Evolutionary conservation across 164 flowering plant species (phyloP).

Genomic region (Chimonanthus salicifolius): DNA sequence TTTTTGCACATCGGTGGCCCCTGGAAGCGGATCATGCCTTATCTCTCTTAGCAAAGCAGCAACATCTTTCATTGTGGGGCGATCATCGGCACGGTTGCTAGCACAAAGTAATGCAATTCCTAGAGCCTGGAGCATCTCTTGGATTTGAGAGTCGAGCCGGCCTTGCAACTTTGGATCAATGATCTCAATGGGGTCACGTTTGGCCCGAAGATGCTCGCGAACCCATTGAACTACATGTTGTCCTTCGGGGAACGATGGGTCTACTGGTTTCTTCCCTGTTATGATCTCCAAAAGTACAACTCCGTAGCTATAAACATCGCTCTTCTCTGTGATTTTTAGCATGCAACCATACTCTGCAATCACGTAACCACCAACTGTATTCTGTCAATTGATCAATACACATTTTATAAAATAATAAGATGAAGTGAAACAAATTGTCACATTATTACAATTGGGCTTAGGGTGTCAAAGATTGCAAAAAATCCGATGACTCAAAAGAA

Average conservation of each 20-base stretch:
- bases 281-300: slow-evolving; percentile 84
- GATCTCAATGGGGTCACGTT: slow-evolving; percentile 48
- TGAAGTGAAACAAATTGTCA: too few relatives aligned
- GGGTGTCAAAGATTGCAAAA: too few relatives aligned
- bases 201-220: slow-evolving; percentile 44
- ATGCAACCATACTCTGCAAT: slow-evolving; percentile 69
- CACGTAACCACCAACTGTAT: background rate
- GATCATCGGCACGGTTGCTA: slow-evolving; percentile 52
- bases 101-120: slow-evolving; percentile 79
- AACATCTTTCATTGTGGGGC: slow-evolving; percentile 87
- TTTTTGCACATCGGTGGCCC: slow-evolving; percentile 35
- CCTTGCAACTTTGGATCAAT: slow-evolving; percentile 78
- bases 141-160: slow-evolving; percentile 68
- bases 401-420: too few relatives aligned
- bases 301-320: slow-evolving; percentile 92
- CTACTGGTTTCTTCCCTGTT: slow-evolving; percentile 89
- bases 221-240: slow-evolving; percentile 84
- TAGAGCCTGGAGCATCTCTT: slow-evolving; percentile 90
- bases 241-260: slow-evolving; percentile 85
- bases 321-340: slow-evolving; percentile 77
- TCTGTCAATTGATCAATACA: too few relatives aligned
- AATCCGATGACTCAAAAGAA: too few relatives aligned
- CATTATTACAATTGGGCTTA: too few relatives aligned
- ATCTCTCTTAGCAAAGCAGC: slow-evolving; percentile 91
- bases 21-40: slow-evolving; percentile 33